Conservation (phyloP, 139 green algal genomes). For the Ettlia oleoabundans region DNA sequence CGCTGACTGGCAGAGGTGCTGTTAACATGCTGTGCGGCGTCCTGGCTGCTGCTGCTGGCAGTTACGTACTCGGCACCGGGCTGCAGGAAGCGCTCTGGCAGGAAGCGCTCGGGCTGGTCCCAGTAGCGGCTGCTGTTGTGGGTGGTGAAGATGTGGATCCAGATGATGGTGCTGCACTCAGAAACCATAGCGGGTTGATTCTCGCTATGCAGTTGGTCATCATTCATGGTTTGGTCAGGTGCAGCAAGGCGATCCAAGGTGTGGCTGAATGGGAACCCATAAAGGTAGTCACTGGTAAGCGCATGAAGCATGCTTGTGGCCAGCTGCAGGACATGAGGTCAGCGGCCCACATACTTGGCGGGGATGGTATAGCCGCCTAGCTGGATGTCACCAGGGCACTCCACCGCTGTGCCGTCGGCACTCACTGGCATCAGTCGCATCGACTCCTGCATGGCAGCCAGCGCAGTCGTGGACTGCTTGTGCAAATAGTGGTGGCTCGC, state of each 20-base stretch:
- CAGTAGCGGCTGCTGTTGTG: conserved; percentile 5
- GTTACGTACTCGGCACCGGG: conserved; percentile 35
- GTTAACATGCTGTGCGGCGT: neutral
- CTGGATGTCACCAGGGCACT: neutral
- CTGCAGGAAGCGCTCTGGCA: conserved; percentile 63
- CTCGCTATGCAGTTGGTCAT: too few species aligned
- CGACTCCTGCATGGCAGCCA: conserved; percentile 19
- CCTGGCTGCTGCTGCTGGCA: neutral
- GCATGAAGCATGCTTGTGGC: neutral
- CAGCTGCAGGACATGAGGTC: neutral
- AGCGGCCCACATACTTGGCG: conserved; percentile 22
- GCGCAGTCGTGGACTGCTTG: neutral
- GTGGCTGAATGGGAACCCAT: neutral
- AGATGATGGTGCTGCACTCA: neutral
- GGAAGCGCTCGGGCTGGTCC: conserved; percentile 42
- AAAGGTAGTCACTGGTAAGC: neutral
- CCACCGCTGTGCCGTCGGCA: conserved; percentile 27
- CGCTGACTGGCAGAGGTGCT: neutral
- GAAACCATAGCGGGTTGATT: too few species aligned
- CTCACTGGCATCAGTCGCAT: conserved; percentile 47
- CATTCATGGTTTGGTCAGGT: too few species aligned
- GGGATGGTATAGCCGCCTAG: conserved; percentile 41
- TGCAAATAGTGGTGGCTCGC: too few species aligned
- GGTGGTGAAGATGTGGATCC: neutral
- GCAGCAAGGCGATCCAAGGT: too few species aligned